Base-by-base conservation (phyloP, 805 yeast species). In the Candida germanica region DNA sequence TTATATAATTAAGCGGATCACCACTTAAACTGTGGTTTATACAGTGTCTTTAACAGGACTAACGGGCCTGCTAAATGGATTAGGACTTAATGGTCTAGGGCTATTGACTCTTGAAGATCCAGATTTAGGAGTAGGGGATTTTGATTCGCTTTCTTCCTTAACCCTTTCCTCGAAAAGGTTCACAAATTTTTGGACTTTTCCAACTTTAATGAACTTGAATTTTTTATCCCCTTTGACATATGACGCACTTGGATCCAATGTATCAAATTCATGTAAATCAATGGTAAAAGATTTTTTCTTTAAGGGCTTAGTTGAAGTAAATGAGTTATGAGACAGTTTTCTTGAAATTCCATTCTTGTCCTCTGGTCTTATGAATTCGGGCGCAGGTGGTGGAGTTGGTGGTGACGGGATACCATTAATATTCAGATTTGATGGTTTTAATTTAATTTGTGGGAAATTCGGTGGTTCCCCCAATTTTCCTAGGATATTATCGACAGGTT, bases 131-230 rank as follows among this genome's bases (percentile, higher is more conserved):
- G 30, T 18, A 13, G 29, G 6, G 5, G 29, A 8, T n/a, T 13
- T 33, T 5, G 42, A 24, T 15, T 20, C 30, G 20, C 15, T 26
- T 29, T 43, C 47, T 33, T 44, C 48, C 19, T 32, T 23, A 30
- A 44, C 46, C 38, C 58, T 50, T 37, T 66, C 71, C 42, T 67
- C 73, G 43, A 66, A 68, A 46, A 68, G 52, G 44, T 55, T 55
- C 9, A 67, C 73, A 44, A 64, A 66, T 46, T 66, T 65, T 42
- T 67, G 73, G 20, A 67, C 73, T 43, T 68, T 68, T 2, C 73
- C 73, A 16, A 68, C 66, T 46, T 66, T 66, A 40, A 67, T 67
- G 43, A 60, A 68, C 44, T 61, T 64, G 50, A 64, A 67, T 47
- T 66, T 68, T 39, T 61, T 63, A 48, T 66, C 63, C 34, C 63